Base-by-base conservation (phyloP, 2,329 filamentous ascomycete genomes). In the Zymoseptoria brevis region DNA sequence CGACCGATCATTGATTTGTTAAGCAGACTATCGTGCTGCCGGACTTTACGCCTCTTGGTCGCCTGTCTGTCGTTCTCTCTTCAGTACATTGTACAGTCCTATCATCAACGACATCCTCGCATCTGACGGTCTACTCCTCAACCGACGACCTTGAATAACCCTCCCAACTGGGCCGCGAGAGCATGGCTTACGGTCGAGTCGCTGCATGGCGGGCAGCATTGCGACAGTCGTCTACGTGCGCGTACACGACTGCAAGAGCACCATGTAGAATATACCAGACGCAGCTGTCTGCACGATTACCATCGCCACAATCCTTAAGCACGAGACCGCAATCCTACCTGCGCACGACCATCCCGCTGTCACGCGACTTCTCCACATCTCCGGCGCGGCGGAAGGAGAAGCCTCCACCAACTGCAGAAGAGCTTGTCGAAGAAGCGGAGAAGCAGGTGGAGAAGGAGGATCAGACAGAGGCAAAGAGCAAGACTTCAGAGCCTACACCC, bases 131-230 rank as follows among this genome's bases (percentile, higher is more conserved):
- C 26, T 29, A 29, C 8, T 11, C 9, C 35, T 16, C 35, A 16
- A 16, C 2, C 16, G 16, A n/a, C 35, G 35, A 16, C 35, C 35
- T 41, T 13, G 35, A 53, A 30, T 19, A 51, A 51, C 11, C 22
- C 51, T 29, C 24, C 51, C 22, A 29, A 24, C 6, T 26, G 51
- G 13, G 22, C 51, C 51, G 16, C 54, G 57, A 61, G 63, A 81
- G 75, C 74, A 87, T 87, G 85, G 79, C 85, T 73, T 83, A 84
- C 77, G 80, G 82, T 69, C 83, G 84, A 74, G 82, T 81, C 66
- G 75, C 86, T 70, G 82, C 83, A 75, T 87, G 84, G 85, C 82
- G 84, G 77, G 76, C 78, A 74, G 83, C 82, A 68, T 77, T 72
- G 45, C 69, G 67, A 60, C 64, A 68, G 30, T 66, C 71, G 30